Base-by-base conservation (phyloP, 306 rosid genomes). In the Quercus glauca region DNA sequence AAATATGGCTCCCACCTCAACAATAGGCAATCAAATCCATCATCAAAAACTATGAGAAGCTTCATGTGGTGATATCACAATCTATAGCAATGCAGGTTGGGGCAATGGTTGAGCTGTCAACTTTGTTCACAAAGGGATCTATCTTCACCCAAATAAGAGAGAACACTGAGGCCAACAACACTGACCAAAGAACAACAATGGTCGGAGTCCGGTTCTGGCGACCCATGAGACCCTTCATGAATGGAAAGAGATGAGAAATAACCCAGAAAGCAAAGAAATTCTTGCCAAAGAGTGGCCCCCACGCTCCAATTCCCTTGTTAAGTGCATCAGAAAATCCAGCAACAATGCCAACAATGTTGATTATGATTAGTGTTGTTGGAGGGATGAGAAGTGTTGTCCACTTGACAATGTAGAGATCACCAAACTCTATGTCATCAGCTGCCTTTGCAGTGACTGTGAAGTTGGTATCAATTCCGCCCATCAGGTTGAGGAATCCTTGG, bases 211-310 rank as follows among this genome's bases (percentile, higher is more conserved):
- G 79, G 89, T 94, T 94, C 53, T 94, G 99, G 79, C 99, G 93
- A 60, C 97, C 99, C 99, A 94, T 94, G 61, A 94, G 97, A 86
- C 99, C 99, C 81, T 94, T 94, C 20, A 94, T 92, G 97, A 94
- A 94, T 5, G 99, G 99, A 45, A 92, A 94, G 80, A 94, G 99
- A 82, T 94, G 99, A 43, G 91, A 82, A 31, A 94, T 91, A 8
- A 94, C 99, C 99, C 99, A 94, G 52, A 92, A 91, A 63, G 99
- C 97, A 57, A 92, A 94, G 93, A 94, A 94, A 61, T 91, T 95
- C 55, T 94, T 94, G 60, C 99, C 99, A 73, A 94, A 83, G 43
- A 94, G 92, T 67, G 99, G 97, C 26, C 99, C 99, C 99, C 99
- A 94, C 29, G 99, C 86, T 55, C 88, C 99, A 71, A 92, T 92